A percentile compares a stretch with the other conserved stretches of the same genome.
phyloP scores from a whole-genome alignment of 257 asterid genomes.

The Agastache rugosa region DNA sequence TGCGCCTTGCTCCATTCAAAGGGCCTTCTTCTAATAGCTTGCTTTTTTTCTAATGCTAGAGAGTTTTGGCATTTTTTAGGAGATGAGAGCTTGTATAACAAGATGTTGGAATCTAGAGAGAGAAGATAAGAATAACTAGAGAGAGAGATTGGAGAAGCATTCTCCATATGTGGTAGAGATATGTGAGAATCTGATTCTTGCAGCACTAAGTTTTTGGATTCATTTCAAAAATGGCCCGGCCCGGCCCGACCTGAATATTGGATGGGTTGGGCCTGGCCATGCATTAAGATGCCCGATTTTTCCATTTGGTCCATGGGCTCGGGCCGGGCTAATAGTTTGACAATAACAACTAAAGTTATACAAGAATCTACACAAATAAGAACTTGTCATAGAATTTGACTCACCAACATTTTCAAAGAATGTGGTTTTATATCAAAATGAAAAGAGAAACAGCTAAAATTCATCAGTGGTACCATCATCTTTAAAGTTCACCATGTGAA shows the following conservation, averaged over 20 bases:
- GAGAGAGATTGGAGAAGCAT: constrained; percentile 23
- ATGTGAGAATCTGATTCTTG: constrained; percentile 58
- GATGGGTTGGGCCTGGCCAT: background rate
- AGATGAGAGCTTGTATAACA: constrained; percentile 15
- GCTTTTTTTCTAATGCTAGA: background rate
- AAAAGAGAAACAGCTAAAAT: constrained; percentile 31
- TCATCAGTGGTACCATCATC: constrained; percentile 32
- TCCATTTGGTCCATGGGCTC: background rate
- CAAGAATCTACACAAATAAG: constrained; percentile 34
- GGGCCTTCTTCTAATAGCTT: constrained; percentile 10
- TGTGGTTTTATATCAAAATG: constrained; percentile 15
- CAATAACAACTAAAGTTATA: background rate
- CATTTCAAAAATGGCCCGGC: background rate
- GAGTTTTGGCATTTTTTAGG: constrained; percentile 20
- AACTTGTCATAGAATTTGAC: constrained; percentile 27
- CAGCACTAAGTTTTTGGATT: constrained; percentile 31
- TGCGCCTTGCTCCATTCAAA: constrained; percentile 46
- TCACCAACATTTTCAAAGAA: constrained; percentile 25
- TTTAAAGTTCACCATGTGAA: constrained; percentile 38
- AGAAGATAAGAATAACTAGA: constrained; percentile 38
- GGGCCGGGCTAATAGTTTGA: background rate
- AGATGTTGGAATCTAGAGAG: constrained; percentile 26
- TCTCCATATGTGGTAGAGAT: constrained; percentile 37
- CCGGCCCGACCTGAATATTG: background rate
- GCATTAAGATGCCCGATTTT: background rate